Percentiles rank a stretch among this genome's conserved stretches.
Evolutionary conservation across 352 stramenopile genomes (phyloP).

Genomic region (Globisporangium camurandrum): DNA sequence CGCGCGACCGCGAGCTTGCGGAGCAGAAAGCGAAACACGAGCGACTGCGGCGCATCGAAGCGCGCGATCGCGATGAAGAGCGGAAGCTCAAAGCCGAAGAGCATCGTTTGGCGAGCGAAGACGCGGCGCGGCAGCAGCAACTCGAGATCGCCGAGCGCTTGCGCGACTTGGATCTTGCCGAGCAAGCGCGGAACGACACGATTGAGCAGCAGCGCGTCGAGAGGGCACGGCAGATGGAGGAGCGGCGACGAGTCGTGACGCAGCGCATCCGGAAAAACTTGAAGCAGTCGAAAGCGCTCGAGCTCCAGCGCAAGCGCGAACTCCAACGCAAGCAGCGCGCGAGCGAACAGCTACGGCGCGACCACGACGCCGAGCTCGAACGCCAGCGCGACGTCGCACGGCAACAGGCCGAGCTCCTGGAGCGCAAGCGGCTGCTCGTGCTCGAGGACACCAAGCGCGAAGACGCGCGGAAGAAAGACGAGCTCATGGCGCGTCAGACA

Average conservation of each 20-base stretch:
- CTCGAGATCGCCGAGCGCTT: constrained; percentile 54
- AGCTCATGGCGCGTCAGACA: constrained; percentile 48
- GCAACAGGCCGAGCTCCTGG: constrained; percentile 60
- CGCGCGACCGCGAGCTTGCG: constrained; percentile 58
- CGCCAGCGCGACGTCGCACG: constrained; percentile 44
- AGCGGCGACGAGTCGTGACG: constrained; percentile 42
- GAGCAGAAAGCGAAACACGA: constrained; percentile 79
- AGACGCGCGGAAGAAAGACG: constrained; percentile 69
- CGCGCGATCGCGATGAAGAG: constrained; percentile 58
- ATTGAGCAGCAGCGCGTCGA: constrained; percentile 64
- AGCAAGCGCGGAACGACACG: constrained; percentile 60
- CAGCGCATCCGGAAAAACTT: constrained; percentile 66
- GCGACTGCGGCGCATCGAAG: constrained; percentile 52
- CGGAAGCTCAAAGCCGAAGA: constrained; percentile 70
- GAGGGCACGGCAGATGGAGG: constrained; percentile 58
- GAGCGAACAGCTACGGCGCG: constrained; percentile 41
- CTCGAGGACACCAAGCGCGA: constrained; percentile 59
- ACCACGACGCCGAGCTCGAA: constrained; percentile 57
- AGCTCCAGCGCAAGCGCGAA: constrained; percentile 55
- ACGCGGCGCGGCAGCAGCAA: constrained; percentile 51
- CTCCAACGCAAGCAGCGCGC: constrained; percentile 52
- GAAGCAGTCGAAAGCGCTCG: constrained; percentile 51
- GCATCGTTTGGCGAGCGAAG: constrained; percentile 49
- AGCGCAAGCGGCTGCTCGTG: constrained; percentile 64
- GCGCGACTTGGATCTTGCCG: constrained; percentile 51